Evolutionary conservation across 73 alveolate species (phyloP).

Genomic region (Paramecium sexaurelia): DNA sequence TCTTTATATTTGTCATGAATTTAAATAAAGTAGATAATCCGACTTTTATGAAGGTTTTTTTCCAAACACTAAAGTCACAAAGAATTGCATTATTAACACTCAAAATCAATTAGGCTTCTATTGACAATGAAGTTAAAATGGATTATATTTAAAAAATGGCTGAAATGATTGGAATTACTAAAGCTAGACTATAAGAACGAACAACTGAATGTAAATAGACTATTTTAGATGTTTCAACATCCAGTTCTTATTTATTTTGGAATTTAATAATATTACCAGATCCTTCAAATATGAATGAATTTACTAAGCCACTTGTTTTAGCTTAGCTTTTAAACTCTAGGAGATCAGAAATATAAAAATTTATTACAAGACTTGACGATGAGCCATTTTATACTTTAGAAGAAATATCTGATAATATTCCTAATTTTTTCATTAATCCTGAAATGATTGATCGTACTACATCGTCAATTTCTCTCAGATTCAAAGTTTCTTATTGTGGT

Average conservation of each 20-base stretch:
- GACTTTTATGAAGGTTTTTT: constrained; percentile 1
- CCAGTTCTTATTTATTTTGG: constrained; percentile 2
- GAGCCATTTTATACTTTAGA: constrained; percentile 46
- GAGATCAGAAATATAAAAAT: constrained; percentile 30
- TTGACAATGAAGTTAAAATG: constrained; percentile 38
- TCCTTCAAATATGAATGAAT: constrained; percentile 53
- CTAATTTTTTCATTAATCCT: constrained; percentile 26
- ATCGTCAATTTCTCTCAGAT: constrained; percentile 19
- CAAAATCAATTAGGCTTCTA: constrained; percentile 3
- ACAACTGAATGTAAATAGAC: constrained; percentile 2
- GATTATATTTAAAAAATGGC: constrained; percentile 44
- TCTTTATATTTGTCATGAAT: constrained; percentile 61
- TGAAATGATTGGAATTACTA: neutral
- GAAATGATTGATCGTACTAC: constrained; percentile 56
- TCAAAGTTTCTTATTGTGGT: constrained; percentile 42
- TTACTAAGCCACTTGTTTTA: neutral
- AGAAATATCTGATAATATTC: constrained; percentile 34
- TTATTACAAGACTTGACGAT: constrained; percentile 39
- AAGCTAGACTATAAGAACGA: neutral
- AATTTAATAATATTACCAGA: constrained; percentile 10
- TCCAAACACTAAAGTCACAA: neutral
- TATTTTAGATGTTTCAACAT: neutral
- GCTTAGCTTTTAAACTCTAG: constrained; percentile 35
- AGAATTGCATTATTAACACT: constrained; percentile 34
- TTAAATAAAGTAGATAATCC: constrained; percentile 50